phyloP scores from a whole-genome alignment of 2,329 filamentous ascomycete species.

The Fusarium pseudocircinatum region DNA sequence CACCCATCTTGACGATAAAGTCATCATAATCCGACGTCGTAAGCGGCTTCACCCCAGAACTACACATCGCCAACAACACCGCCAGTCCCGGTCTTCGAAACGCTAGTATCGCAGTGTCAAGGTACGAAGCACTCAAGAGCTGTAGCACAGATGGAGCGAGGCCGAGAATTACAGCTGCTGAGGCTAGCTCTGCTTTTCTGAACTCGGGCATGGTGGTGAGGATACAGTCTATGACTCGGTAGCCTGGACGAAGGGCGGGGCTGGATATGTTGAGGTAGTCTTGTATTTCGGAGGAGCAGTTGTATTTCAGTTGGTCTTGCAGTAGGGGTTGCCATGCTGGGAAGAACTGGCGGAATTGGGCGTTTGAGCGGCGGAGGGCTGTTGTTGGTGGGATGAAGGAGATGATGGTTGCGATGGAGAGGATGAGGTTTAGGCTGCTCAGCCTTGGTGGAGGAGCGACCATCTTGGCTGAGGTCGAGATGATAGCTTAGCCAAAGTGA shows the following conservation, averaged over 20 bases:
- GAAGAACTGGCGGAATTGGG: constrained; percentile 30
- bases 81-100: constrained; percentile 33
- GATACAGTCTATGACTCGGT: constrained; percentile 30
- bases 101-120: constrained; percentile 35
- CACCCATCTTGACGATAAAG: background rate
- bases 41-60: constrained; percentile 18
- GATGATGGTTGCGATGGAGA: background rate
- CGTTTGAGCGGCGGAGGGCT: constrained; percentile 13
- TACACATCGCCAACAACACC: constrained; percentile 26
- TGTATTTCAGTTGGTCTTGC: background rate
- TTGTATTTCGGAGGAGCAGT: background rate
- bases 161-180: constrained; percentile 36
- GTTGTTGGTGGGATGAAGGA: background rate
- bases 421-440: background rate
- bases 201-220: constrained; percentile 31
- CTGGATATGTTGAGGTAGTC: constrained; percentile 1
- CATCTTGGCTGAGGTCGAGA: background rate
- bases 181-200: constrained; percentile 38
- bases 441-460: background rate
- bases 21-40: constrained; percentile 11
- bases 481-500: no score
- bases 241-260: background rate
- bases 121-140: constrained; percentile 23
- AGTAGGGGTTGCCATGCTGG: constrained; percentile 22
- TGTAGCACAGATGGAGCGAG: constrained; percentile 32